Evolutionary conservation across 352 stramenopile species (phyloP), one percentile per base, ranked within the genome.

Genomic region (Globisporangium carolinianum): DNA sequence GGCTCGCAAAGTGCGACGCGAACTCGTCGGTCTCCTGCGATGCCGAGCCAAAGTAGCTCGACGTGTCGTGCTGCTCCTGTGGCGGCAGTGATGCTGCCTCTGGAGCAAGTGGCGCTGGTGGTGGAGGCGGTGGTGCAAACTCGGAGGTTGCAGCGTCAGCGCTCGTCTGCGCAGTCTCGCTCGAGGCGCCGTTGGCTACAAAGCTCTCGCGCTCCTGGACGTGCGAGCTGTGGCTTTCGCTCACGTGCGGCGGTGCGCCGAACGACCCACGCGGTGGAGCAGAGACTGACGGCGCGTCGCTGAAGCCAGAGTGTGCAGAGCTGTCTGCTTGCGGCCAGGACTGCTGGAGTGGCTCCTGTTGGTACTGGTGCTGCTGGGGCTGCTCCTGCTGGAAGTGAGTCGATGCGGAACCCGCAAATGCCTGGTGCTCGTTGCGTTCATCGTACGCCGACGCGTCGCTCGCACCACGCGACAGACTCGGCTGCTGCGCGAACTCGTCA

Each of bases 361-460:
- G 46, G 8, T 60, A 36, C 14, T 55, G 11, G n/a, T 49, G 45
- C 45, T 49, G 45, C 45, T 49, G 42, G 9, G 9, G 45, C 6
- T 4, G 45, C 45, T 43, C 6, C 38, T 43, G 32, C 14, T n/a
- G 53, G n/a, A 10, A 43, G 38, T 43, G 38, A 43, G 6, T 10
- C 6, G 10, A 43, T 43, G 38, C 38, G 6, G 38, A 10, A 43
- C 6, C 38, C 5, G 6, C 38, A 10, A 10, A 43, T 10, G 38
- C 5, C 38, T 43, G 38, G 6, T 43, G 38, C 43, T 68, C n/a
- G 56, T 35, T 69, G 68, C n/a, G n/a, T 11, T 80, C 66, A 35
- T 54, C 57, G 61, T 72, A 63, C 11, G 68, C 76, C 47, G 70
- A 80, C 17, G 62, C 53, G 37, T 76, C 74, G 55, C 70, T 85